These are phyloP conservation scores for Trametes hirsuta DNA, from an alignment of 1,284 basidiomycete genomes.

Conservation along the genomic window DNA sequence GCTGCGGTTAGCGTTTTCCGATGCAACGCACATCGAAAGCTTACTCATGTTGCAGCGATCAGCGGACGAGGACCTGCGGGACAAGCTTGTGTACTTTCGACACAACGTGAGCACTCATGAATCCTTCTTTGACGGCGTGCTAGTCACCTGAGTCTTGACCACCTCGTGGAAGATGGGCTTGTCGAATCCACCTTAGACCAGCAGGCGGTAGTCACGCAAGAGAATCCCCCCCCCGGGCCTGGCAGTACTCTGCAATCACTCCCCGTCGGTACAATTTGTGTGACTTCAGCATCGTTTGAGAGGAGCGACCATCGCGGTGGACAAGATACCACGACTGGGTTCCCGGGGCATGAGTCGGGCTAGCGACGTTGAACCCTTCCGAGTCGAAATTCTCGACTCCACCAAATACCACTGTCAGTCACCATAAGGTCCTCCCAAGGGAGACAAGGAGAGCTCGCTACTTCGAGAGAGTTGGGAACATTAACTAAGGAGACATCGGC, in stretches of 20 bases:
- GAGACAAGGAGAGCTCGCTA: constrained; percentile 44
- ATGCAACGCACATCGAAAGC: background rate
- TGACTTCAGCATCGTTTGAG: no score
- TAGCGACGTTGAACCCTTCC: constrained; percentile 69
- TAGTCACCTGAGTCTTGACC: constrained; percentile 42
- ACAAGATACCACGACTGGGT: constrained; percentile 43
- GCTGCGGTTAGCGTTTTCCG: background rate
- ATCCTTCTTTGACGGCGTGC: background rate
- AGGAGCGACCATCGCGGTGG: no score
- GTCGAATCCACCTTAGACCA: constrained; percentile 47
- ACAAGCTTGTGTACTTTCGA: constrained; percentile 49
- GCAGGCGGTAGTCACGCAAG: constrained; percentile 68
- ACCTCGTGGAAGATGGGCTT: constrained; percentile 46
- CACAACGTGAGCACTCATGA: background rate
- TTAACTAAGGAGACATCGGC: no score
- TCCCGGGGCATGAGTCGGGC: constrained; percentile 69
- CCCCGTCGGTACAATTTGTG: constrained; percentile 71
- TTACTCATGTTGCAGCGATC: constrained; percentile 63
- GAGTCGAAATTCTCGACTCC: constrained; percentile 69
- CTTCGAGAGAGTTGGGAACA: constrained; percentile 50
- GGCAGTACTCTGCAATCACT: constrained; percentile 81
- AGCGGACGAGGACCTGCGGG: constrained; percentile 68
- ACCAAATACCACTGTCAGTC: no score
- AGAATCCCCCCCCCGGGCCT: constrained; percentile 66
- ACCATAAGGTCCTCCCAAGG: constrained; percentile 30